Percentiles rank a stretch among this genome's conserved stretches.
These are phyloP conservation scores for Neospermospora avenae DNA, from an alignment of 2,329 filamentous ascomycete species.

Conservation along the genomic window DNA sequence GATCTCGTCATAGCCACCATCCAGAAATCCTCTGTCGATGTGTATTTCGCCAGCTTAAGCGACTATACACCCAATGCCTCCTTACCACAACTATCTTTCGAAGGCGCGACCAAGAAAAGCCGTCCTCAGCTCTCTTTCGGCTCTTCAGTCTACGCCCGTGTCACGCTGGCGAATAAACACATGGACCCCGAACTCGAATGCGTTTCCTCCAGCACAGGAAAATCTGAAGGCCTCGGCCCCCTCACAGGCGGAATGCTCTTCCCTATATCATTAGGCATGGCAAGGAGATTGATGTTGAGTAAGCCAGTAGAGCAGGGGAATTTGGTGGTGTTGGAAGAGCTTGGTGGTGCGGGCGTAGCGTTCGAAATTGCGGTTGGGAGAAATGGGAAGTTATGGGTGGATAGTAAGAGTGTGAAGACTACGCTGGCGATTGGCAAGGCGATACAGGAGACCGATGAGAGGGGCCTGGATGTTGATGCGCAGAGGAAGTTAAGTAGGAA, in stretches of 20 bases:
- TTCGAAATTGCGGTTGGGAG: conserved; percentile 94
- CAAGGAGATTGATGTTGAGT: conserved; percentile 71
- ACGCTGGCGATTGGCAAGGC: conserved; percentile 77
- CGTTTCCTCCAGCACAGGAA: conserved; percentile 80
- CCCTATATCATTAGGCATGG: conserved; percentile 73
- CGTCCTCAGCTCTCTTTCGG: conserved; percentile 72
- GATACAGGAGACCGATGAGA: conserved; percentile 73
- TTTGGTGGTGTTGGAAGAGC: conserved; percentile 72
- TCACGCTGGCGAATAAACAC: conserved; percentile 72
- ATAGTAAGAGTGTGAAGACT: conserved; percentile 69
- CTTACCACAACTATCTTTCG: conserved; percentile 87
- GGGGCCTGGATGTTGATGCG: conserved; percentile 56
- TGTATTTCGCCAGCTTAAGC: conserved; percentile 76
- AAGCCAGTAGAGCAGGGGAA: conserved; percentile 59
- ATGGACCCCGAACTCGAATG: conserved; percentile 91
- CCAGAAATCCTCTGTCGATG: conserved; percentile 69
- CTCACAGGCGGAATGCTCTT: conserved; percentile 85
- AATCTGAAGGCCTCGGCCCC: conserved; percentile 81
- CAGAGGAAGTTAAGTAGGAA: conserved; percentile 70
- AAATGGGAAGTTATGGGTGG: conserved; percentile 91
- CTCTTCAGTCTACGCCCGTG: conserved; percentile 83
- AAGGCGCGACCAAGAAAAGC: conserved; percentile 88
- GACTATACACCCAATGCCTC: conserved; percentile 61
- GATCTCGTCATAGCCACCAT: conserved; percentile 89
- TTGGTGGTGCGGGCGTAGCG: conserved; percentile 71